Percentiles rank a stretch among this genome's conserved stretches.
phyloP scores from a whole-genome alignment of 495 filamentous ascomycete genomes.

The Talaromyces adpressus region DNA sequence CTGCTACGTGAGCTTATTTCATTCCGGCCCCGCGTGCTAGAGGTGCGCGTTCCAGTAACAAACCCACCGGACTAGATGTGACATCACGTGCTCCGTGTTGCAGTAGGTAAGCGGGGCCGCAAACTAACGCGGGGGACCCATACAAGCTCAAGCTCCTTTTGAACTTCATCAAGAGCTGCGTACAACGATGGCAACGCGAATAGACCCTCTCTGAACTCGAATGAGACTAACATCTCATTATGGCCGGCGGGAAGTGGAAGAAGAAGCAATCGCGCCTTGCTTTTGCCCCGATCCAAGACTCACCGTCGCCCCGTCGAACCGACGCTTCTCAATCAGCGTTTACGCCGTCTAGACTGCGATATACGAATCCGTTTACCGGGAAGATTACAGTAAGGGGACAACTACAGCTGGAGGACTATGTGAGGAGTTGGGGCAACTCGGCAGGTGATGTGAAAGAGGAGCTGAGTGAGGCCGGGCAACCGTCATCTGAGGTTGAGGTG shows the following conservation, averaged over 20 bases:
- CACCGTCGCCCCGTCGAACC: slow-evolving; percentile 13
- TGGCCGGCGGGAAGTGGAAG: slow-evolving; percentile 34
- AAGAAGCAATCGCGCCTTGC: slow-evolving; percentile 38
- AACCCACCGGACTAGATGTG: no score
- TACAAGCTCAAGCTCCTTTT: not conserved
- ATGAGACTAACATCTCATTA: slow-evolving; percentile 4
- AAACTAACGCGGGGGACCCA: not conserved
- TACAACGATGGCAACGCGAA: not conserved
- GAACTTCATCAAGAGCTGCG: not conserved
- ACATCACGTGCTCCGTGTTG: not conserved
- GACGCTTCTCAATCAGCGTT: slow-evolving; percentile 11
- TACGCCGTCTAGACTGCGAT: slow-evolving; percentile 29
- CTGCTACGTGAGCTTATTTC: no score
- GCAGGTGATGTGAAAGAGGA: not conserved
- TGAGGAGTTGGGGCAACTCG: not conserved
- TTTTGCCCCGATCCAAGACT: slow-evolving; percentile 23
- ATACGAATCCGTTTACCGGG: slow-evolving; percentile 26
- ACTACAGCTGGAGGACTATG: slow-evolving; percentile 5
- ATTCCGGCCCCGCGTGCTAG: no score
- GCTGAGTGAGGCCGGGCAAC: slow-evolving; percentile 4
- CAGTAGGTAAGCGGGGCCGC: not conserved
- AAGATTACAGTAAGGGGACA: not conserved
- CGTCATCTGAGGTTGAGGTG: not conserved
- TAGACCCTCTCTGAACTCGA: not conserved
- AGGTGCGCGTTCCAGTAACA: no score